Evolutionary conservation across 2,329 filamentous ascomycete genomes (phyloP).

Genomic region (Stemphylium vesicarium): DNA sequence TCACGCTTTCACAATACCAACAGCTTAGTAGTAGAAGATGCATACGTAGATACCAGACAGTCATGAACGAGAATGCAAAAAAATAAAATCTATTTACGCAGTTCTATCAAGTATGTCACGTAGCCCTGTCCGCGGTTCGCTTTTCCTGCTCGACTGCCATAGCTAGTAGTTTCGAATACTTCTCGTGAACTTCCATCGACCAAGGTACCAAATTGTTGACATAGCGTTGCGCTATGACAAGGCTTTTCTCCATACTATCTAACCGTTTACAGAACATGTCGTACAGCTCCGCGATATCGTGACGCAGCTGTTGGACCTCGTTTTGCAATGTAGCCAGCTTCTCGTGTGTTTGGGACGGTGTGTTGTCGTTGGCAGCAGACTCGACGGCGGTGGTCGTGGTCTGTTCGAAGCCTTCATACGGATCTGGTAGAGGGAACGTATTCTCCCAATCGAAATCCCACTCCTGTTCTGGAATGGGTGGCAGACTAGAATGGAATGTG

Average conservation of each 20-base stretch:
- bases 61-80: slow-evolving; percentile 1
- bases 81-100: slow-evolving; percentile 1
- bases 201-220: slow-evolving; percentile 15
- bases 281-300: slow-evolving; percentile 8
- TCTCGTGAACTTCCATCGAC: slow-evolving; percentile 21
- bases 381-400: not conserved
- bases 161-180: slow-evolving; percentile 15
- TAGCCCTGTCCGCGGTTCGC: not conserved
- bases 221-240: slow-evolving; percentile 9
- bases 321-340: slow-evolving; percentile 2
- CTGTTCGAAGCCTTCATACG: slow-evolving; percentile 3
- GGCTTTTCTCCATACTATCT: slow-evolving; percentile 14
- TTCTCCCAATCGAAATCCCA: slow-evolving; percentile 6
- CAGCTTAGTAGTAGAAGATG: not conserved
- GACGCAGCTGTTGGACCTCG: slow-evolving; percentile 1
- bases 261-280: slow-evolving; percentile 10
- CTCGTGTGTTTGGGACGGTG: not conserved
- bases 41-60: not conserved
- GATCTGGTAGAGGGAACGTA: not conserved
- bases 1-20: slow-evolving; percentile 1
- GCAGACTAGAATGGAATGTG: not conserved
- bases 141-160: slow-evolving; percentile 2
- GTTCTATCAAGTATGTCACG: not conserved
- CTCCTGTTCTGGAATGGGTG: not conserved
- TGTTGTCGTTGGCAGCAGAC: not conserved